Conservation (phyloP, 2,329 filamentous ascomycete genomes). For the Colletotrichum spaethianum region DNA sequence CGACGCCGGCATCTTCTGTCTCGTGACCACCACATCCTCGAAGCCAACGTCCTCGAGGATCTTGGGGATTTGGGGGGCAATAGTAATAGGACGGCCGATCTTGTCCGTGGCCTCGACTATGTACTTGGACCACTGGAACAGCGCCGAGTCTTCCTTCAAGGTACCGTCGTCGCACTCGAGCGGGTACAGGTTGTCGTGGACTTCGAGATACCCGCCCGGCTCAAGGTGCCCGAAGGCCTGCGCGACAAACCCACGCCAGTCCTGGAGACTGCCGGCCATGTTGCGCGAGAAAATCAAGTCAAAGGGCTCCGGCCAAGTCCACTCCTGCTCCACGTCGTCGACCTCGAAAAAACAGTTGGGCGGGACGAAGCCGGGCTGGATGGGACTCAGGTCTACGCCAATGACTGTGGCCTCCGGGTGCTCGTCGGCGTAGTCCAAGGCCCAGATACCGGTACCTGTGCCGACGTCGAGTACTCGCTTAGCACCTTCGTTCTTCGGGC, state of each 20-base stretch:
- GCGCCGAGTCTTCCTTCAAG: constrained; percentile 41
- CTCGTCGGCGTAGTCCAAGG: constrained; percentile 58
- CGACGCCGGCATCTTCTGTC: constrained; percentile 54
- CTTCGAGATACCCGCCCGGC: constrained; percentile 63
- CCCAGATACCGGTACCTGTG: constrained; percentile 49
- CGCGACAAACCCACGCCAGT: constrained; percentile 49
- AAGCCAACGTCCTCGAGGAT: constrained; percentile 47
- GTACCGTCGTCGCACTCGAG: constrained; percentile 49
- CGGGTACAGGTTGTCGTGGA: constrained; percentile 51
- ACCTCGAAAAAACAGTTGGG: constrained; percentile 56
- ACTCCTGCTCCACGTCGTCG: constrained; percentile 51
- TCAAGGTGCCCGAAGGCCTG: constrained; percentile 50
- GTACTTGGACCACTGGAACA: constrained; percentile 59
- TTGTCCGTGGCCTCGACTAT: constrained; percentile 47
- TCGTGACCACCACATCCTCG: constrained; percentile 45
- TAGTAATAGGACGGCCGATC: constrained; percentile 16
- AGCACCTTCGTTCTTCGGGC: constrained; percentile 32
- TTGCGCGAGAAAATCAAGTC: constrained; percentile 32
- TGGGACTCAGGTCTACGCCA: constrained; percentile 56
- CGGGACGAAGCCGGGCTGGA: constrained; percentile 57
- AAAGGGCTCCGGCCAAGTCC: constrained; percentile 42
- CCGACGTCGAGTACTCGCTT: constrained; percentile 45
- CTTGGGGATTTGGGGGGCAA: constrained; percentile 40
- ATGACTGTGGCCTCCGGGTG: constrained; percentile 51
- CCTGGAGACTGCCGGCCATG: constrained; percentile 17